Evolutionary conservation across 768 basidiomycete species (phyloP), one percentile per base, ranked within the genome.

Genomic region (Ephemerocybe angulata): DNA sequence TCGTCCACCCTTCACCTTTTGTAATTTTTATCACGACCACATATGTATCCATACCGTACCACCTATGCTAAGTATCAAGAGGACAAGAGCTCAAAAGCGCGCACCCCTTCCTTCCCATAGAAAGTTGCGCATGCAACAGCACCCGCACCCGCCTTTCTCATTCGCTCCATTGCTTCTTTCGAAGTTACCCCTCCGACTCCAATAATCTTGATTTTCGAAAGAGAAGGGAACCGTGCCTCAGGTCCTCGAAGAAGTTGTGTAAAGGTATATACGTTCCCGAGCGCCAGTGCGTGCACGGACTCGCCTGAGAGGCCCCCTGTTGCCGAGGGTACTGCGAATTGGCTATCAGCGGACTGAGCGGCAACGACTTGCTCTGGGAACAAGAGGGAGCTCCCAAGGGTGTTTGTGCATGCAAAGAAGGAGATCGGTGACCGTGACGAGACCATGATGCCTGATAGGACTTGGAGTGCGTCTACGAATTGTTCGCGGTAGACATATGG

Each of bases 161-260:
- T 93, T 52, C 92, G 76, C 50, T 70, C 66, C 12, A 77, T 82
- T 2, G 82, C 85, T 21, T 72, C 85, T 4, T 73, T 70, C 21
- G 80, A 79, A 2, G 80, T 85, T 17, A 92, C 89, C 4, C 92
- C 92, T 1, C 93, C 92, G n/a, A 87, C 86, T 2, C 91, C 93
- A 43, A 94, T 80, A 52, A 93, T 73, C 48, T 72, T 72, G 52
- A 92, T 79, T 58, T 48, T 70, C 48, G 49, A 60, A 52, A 25
- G 73, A 73, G 44, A 37, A 24, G 52, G 47, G 37, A 29, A 51
- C 17, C 38, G 29, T 21, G 54, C 52, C 48, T 58, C 49, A n/a
- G 35, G 29, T 37, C 51, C 57, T 31, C 67, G 65, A 48, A 92
- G 70, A 41, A 90, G 65, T 37, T 68, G 69, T 13, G 77, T 65